Conservation (phyloP, 495 filamentous ascomycete genomes). For the Tuber magnatum region DNA sequence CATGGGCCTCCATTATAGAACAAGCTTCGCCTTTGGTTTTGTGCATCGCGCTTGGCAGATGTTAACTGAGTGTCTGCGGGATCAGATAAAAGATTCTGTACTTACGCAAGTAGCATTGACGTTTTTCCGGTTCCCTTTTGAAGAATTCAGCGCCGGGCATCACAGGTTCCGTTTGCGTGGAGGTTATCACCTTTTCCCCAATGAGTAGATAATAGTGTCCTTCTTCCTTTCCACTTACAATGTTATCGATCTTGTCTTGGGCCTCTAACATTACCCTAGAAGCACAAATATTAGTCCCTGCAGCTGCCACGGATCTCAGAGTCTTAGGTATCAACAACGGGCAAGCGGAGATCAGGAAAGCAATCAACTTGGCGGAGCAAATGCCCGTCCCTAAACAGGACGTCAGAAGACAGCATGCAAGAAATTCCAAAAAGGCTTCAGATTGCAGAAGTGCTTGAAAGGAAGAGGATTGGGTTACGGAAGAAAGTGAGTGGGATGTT, state of each 20-base stretch:
- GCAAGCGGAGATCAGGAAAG: neutral
- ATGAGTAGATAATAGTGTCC: constrained; percentile 92
- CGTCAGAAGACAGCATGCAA: neutral
- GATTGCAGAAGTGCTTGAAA: neutral
- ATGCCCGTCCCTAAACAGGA: neutral
- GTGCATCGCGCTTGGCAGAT: constrained; percentile 58
- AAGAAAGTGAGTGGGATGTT: constrained; percentile 2
- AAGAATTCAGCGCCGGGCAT: constrained; percentile 5
- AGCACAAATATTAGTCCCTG: neutral
- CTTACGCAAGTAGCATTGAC: constrained; percentile 74
- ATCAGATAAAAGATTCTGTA: neutral
- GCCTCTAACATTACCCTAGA: constrained; percentile 72
- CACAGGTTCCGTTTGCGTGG: neutral
- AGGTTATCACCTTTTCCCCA: constrained; percentile 57
- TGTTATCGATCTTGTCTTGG: constrained; percentile 64
- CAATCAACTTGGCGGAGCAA: neutral
- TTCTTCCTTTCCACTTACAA: constrained; percentile 58
- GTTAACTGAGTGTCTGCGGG: constrained; percentile 8
- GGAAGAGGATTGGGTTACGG: constrained; percentile 11
- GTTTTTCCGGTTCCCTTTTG: constrained; percentile 85
- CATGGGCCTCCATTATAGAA: constrained; percentile 92
- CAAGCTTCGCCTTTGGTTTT: constrained; percentile 78
- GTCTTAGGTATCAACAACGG: neutral
- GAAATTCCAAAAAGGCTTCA: neutral
- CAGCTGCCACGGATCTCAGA: neutral